Base-by-base conservation (phyloP, 148 eudicot genomes). In the Silene uniflora region DNA sequence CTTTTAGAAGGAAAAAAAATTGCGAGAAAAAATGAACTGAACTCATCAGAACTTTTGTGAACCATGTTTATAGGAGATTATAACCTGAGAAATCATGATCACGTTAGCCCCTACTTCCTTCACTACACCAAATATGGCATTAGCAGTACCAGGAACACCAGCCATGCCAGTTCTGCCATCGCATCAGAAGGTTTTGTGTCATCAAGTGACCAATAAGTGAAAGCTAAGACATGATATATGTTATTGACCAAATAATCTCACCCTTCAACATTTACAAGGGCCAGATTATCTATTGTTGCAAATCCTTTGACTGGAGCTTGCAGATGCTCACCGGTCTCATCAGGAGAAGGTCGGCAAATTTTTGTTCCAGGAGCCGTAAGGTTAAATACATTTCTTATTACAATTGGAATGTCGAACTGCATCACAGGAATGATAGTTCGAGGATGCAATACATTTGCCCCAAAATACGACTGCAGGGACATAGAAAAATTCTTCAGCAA, bases 101-200 rank as follows among this genome's bases (percentile, higher is more conserved):
- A 96, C 99, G 82, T 96, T 96, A 78, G 99, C 99, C 76, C 98
- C 97, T 35, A 92, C 99, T 67, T 92, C 97, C 84, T 92, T 96
- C 64, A 92, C 99, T 1, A 91, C 93, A 75, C 87, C 81, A 77
- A 96, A 96, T 75, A 96, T 96, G 61, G 86, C 91, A 82, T 91
- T 91, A 65, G 99, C 92, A 76, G 98, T 96, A 81, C 99, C 99
- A 80, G 99, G 99, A 81, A 96, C 97, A 73, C 99, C 99, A 73
- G 98, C 94, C 99, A 96, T 91, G 79, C 99, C 99, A 80, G 99
- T 96, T 85, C 99, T 96, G 88, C 75, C 67, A 60, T 25, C 71
- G 69, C 42, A 47, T 61, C 69, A 63, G 42, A 75, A 65, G 22
- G 70, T 59, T 8, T 8, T 54, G 74, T 11, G 65, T 78, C 76